Conservation (phyloP, 257 asterid species). For the Haberlea rhodopensis region DNA sequence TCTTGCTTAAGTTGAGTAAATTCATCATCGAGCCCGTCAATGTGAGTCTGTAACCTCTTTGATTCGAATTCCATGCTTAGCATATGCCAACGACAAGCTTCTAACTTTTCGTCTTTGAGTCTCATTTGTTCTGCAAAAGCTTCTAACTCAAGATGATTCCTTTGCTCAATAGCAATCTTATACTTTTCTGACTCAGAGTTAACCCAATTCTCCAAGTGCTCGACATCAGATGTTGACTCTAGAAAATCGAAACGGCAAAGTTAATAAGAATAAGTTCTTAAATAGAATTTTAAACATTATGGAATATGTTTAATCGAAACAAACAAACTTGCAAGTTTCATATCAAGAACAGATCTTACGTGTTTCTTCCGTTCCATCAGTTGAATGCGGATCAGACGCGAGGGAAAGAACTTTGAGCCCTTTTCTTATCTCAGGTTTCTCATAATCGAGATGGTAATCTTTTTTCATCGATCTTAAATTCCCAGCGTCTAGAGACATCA, state of each 20-base stretch:
- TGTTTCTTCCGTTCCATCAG: conserved; percentile 41
- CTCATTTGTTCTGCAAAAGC: conserved; percentile 88
- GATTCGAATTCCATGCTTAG: conserved; percentile 80
- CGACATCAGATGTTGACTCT: conserved; percentile 38
- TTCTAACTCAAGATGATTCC: conserved; percentile 63
- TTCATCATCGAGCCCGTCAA: conserved; percentile 57
- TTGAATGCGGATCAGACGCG: conserved; percentile 35
- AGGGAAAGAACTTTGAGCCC: conserved; percentile 33
- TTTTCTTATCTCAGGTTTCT: conserved; percentile 33
- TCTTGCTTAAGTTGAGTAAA: conserved; percentile 55
- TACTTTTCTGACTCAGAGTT: conserved; percentile 48
- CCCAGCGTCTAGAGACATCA: conserved; percentile 26
- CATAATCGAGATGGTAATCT: conserved; percentile 29
- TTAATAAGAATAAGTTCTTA: background rate
- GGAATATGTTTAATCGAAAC: conserved; percentile 5
- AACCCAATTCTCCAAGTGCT: conserved; percentile 54
- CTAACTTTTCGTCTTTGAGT: conserved; percentile 69
- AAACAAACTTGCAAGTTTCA: conserved; percentile 13
- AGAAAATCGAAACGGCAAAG: conserved; percentile 1
- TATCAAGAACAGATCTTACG: conserved; percentile 40
- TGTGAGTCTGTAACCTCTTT: conserved; percentile 54
- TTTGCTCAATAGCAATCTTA: conserved; percentile 46
- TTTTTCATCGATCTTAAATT: conserved; percentile 23
- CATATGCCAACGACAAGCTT: conserved; percentile 72
- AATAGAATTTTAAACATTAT: background rate